Evolutionary conservation across 164 flowering plant species (phyloP).

Genomic region (Aristolochia fimbriata): DNA sequence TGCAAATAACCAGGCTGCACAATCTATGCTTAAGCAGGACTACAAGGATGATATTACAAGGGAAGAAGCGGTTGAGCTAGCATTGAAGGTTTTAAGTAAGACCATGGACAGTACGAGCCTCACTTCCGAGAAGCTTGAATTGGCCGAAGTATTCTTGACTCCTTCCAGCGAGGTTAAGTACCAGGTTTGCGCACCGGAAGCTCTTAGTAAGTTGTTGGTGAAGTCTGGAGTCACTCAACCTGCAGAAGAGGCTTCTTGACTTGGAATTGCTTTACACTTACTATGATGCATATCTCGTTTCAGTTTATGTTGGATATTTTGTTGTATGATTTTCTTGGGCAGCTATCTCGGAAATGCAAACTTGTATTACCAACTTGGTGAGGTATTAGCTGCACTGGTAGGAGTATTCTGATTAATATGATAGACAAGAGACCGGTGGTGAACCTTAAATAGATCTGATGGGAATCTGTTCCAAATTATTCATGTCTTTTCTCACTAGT

Average conservation of each 20-base stretch:
- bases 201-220: conserved; percentile 12
- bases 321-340: too few relatives aligned
- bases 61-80: conserved; percentile 17
- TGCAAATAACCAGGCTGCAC: conserved; percentile 15
- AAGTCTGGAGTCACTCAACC: conserved; percentile 17
- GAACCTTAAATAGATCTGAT: too few relatives aligned
- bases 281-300: not conserved
- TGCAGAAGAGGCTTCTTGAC: conserved; percentile 9
- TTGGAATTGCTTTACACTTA: not conserved
- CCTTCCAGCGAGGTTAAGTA: conserved; percentile 13
- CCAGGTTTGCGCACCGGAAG: conserved; percentile 14
- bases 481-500: too few relatives aligned
- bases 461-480: too few relatives aligned
- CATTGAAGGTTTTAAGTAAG: conserved; percentile 16
- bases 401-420: too few relatives aligned
- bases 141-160: conserved; percentile 11
- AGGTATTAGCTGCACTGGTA: too few relatives aligned
- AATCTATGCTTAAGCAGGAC: conserved; percentile 18
- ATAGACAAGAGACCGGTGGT: too few relatives aligned
- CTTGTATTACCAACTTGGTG: too few relatives aligned
- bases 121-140: conserved; percentile 13
- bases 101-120: conserved; percentile 19
- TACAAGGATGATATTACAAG: conserved; percentile 15
- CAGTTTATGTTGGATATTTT: not conserved
- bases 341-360: too few relatives aligned